Base-by-base conservation (phyloP, 1,284 basidiomycete species). In the Fomes fomentarius region DNA sequence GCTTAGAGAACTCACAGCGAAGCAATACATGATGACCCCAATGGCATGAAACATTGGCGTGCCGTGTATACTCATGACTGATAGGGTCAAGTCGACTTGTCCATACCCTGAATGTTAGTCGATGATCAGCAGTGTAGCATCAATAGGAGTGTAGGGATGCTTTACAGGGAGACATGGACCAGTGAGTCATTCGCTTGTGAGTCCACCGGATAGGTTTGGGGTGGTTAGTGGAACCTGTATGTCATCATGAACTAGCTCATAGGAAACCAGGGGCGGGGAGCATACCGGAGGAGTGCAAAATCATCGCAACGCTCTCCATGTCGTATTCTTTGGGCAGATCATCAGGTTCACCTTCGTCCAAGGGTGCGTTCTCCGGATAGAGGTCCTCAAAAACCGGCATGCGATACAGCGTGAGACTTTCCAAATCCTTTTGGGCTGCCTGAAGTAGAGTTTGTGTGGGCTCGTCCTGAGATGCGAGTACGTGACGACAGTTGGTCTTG, bases 21-120 rank as follows among this genome's bases (percentile, higher is more conserved):
- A 60, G 26, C 37, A 40, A 38, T 37, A 59, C 50, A 52, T 54
- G 47, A 50, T 56, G 24, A 64, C 49, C 1, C 66, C 66, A 41
- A 67, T 51, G 2, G 52, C 66, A 50, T 67, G 69, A 40, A 64
- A 70, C 55, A 66, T 60, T 1, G 66, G 65, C 9, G 56, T 49
- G 9, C 57, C 54, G 19, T 68, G 66, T 10, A 58, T 52, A 15
- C 57, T 56, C 24, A 66, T 21, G 11, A 57, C 35, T 11, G 54
- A 30, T 9, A 49, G 53, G 2, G 49, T 34, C 3, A 62, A 33
- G 44, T 66, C 60, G n/a, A 55, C 37, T 3, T 57, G 55, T 21
- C 59, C 54, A 28, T 34, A 48, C 47, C 51, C 63, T 67, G 19
- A 28, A 19, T 9, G n/a, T 24, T 14, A 1, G n/a, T 31, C n/a